Percentiles rank a stretch among this genome's conserved stretches.
Evolutionary conservation across 495 filamentous ascomycete species (phyloP).

Genomic region (Podospora pseudopauciseta): DNA sequence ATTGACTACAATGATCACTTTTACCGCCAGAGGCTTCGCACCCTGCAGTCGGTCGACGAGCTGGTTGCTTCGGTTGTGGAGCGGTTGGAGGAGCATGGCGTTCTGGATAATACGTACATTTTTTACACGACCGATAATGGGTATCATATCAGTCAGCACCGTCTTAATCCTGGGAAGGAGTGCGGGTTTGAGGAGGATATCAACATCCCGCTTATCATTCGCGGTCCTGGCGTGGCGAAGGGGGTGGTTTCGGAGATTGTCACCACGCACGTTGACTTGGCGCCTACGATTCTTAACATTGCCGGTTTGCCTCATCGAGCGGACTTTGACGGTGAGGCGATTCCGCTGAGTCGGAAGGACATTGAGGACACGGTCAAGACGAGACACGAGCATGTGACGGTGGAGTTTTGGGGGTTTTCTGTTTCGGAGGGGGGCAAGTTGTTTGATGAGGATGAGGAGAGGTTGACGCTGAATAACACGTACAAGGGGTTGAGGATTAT

Average conservation of each 20-base stretch:
- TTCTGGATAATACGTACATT: constrained; percentile 67
- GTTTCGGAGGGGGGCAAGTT: constrained; percentile 51
- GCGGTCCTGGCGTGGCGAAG: constrained; percentile 54
- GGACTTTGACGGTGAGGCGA: constrained; percentile 59
- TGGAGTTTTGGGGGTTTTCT: constrained; percentile 61
- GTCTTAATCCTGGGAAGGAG: constrained; percentile 66
- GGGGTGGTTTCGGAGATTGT: constrained; percentile 50
- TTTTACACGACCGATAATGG: constrained; percentile 74
- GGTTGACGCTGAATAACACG: constrained; percentile 50
- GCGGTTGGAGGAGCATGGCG: constrained; percentile 46
- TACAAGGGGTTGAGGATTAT: constrained; percentile 62
- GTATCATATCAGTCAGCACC: constrained; percentile 71
- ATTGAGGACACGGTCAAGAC: constrained; percentile 28
- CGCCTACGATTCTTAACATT: constrained; percentile 59
- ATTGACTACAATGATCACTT: constrained; percentile 66
- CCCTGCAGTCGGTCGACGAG: constrained; percentile 68
- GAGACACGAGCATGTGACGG: constrained; percentile 61
- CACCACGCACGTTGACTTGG: constrained; percentile 67
- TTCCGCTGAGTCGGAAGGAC: constrained; percentile 43
- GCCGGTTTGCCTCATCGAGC: constrained; percentile 46
- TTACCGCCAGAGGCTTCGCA: constrained; percentile 59
- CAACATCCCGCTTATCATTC: constrained; percentile 62
- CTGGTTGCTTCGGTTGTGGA: constrained; percentile 56
- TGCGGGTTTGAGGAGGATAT: constrained; percentile 73
- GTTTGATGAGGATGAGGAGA: constrained; percentile 20